Evolutionary conservation across 345 rosid species (phyloP).

Genomic region (Balakata baccata): DNA sequence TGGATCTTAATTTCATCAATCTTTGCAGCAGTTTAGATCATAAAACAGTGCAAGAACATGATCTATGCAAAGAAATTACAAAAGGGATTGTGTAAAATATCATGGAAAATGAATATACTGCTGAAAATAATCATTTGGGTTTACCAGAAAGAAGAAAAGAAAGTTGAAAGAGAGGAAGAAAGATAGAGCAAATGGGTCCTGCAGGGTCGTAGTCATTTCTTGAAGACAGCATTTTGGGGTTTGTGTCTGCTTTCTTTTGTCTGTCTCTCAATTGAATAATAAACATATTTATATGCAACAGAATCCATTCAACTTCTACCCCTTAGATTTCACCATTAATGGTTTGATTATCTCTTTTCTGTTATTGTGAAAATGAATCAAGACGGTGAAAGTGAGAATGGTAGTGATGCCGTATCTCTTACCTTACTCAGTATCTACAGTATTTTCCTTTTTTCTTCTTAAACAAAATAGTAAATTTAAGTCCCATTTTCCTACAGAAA

Average conservation of each 20-base stretch:
- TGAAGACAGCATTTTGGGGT: neutral
- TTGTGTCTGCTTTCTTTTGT: neutral
- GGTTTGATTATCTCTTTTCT: neutral
- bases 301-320: conserved; percentile 2
- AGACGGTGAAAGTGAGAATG: neutral
- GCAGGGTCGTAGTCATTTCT: conserved; percentile 5
- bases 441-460: too few species aligned
- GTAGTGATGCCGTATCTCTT: neutral
- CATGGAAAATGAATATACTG: conserved; percentile 12
- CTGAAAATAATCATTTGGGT: conserved; percentile 31
- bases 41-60: neutral
- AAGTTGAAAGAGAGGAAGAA: conserved; percentile 14
- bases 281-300: neutral
- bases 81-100: conserved; percentile 10
- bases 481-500: too few species aligned
- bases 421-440: too few species aligned
- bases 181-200: conserved; percentile 14
- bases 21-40: neutral
- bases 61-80: neutral
- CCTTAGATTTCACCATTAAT: conserved; percentile 10
- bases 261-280: neutral
- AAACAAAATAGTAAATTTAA: too few species aligned
- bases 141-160: neutral
- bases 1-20: neutral
- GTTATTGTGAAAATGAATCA: neutral